A percentile compares a stretch with the other conserved stretches of the same genome.
Evolutionary conservation across 352 stramenopile genomes (phyloP).

Genomic region (Phytopythium helicoides): DNA sequence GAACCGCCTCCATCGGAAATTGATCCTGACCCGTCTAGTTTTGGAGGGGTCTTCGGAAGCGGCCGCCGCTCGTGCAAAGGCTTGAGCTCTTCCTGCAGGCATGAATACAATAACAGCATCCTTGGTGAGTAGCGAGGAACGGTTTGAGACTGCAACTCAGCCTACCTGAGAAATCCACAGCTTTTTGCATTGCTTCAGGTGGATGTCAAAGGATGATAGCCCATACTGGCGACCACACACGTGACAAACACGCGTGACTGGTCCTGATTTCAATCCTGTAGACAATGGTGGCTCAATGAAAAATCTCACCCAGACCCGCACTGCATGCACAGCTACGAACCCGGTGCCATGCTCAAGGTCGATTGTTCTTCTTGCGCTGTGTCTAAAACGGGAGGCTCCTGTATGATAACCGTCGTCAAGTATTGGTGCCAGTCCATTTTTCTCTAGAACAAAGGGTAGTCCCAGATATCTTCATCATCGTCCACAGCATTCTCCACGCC

Average conservation of each 20-base stretch:
- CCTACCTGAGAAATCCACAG: constrained; percentile 68
- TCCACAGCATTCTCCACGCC: constrained; percentile 14
- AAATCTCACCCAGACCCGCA: neutral
- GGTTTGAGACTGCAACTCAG: no score
- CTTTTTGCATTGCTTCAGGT: constrained; percentile 86
- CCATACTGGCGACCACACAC: constrained; percentile 79
- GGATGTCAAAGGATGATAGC: constrained; percentile 80
- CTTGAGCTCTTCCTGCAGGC: constrained; percentile 59
- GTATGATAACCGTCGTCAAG: no score
- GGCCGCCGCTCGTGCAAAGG: constrained; percentile 53
- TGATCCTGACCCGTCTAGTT: constrained; percentile 16
- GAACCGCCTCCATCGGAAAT: constrained; percentile 2
- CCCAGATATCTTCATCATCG: constrained; percentile 57
- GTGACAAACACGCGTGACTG: constrained; percentile 74
- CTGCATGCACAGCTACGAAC: neutral
- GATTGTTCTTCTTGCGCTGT: neutral
- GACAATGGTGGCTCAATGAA: neutral
- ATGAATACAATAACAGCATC: neutral
- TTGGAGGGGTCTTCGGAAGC: constrained; percentile 63
- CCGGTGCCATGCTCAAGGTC: constrained; percentile 12
- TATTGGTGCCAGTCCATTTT: neutral
- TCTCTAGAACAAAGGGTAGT: constrained; percentile 42
- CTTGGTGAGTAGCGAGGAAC: no score
- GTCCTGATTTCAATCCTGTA: constrained; percentile 38
- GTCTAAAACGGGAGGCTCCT: neutral